Conservation (phyloP, 768 basidiomycete species). For the Cyclocybe aegerita region DNA sequence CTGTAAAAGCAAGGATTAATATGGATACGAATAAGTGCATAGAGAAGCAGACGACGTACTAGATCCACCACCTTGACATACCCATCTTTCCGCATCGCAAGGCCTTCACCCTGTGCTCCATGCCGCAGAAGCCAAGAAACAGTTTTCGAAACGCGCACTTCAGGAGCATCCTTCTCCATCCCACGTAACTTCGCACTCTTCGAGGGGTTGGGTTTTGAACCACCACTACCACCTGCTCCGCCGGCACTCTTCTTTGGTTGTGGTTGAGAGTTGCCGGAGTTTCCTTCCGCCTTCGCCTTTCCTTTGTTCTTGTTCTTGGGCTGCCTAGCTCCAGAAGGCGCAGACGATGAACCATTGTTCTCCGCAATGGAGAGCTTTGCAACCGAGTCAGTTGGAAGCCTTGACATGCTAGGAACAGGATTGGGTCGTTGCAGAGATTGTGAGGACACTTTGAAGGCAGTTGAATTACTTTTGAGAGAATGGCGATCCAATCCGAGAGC, state of each 20-base stretch:
- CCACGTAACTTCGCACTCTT: slow-evolving; percentile 51
- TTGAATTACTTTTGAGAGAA: slow-evolving; percentile 4
- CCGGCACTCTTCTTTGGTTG: background rate
- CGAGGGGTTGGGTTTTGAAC: slow-evolving; percentile 10
- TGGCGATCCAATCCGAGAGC: no score
- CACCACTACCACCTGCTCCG: no score
- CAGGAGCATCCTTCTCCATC: slow-evolving; percentile 58
- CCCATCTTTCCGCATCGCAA: slow-evolving; percentile 81
- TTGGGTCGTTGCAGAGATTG: background rate
- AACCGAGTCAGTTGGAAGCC: background rate
- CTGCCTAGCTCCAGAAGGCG: background rate
- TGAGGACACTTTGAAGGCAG: slow-evolving; percentile 1
- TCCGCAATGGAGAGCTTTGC: background rate
- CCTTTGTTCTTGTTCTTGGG: slow-evolving; percentile 6
- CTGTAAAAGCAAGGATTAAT: slow-evolving; percentile 34
- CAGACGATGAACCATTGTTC: background rate
- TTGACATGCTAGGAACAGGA: background rate
- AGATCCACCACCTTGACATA: slow-evolving; percentile 81
- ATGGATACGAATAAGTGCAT: background rate
- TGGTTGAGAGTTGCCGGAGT: background rate
- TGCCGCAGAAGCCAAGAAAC: slow-evolving; percentile 92
- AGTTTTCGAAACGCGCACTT: slow-evolving; percentile 79
- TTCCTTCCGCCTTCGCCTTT: slow-evolving; percentile 4
- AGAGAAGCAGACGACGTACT: slow-evolving; percentile 45
- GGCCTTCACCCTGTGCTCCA: slow-evolving; percentile 73